Conservation (phyloP, 75 land plant species). For the Cupressus sempervirens region DNA sequence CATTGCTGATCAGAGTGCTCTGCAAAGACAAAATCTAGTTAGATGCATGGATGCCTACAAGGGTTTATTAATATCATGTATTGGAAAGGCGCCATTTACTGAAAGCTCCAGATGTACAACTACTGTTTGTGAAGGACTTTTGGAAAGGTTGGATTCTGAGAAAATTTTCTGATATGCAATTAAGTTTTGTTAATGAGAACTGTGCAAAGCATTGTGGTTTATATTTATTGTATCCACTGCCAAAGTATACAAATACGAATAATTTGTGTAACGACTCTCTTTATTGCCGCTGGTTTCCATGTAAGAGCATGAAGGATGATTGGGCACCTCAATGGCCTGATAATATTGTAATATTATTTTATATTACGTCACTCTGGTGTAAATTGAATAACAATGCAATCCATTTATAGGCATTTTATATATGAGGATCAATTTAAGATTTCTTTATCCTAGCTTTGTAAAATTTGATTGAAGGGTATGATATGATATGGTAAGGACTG, state of each 20-base stretch:
- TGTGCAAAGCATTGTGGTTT: background rate
- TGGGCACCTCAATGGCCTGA: background rate
- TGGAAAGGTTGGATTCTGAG: background rate
- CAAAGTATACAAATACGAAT: background rate
- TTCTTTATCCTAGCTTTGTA: background rate
- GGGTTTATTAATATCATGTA: background rate
- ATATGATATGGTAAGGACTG: no score
- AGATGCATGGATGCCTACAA: background rate
- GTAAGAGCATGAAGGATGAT: background rate
- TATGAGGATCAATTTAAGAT: background rate
- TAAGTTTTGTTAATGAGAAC: background rate
- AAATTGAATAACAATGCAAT: background rate
- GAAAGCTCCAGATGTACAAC: background rate
- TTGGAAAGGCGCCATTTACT: background rate
- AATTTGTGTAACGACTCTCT: background rate
- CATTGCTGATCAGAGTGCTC: background rate
- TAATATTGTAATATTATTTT: conserved; percentile 1
- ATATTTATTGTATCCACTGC: background rate
- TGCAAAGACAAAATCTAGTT: background rate
- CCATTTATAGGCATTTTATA: background rate
- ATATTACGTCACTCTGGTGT: background rate
- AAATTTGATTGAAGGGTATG: background rate
- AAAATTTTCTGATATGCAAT: background rate
- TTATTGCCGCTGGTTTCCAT: background rate
- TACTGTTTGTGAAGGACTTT: background rate